A percentile compares a stretch with the other conserved stretches of the same genome.
Evolutionary conservation across 495 filamentous ascomycete genomes (phyloP).

Genomic region (Amphirosellinia nigrospora): DNA sequence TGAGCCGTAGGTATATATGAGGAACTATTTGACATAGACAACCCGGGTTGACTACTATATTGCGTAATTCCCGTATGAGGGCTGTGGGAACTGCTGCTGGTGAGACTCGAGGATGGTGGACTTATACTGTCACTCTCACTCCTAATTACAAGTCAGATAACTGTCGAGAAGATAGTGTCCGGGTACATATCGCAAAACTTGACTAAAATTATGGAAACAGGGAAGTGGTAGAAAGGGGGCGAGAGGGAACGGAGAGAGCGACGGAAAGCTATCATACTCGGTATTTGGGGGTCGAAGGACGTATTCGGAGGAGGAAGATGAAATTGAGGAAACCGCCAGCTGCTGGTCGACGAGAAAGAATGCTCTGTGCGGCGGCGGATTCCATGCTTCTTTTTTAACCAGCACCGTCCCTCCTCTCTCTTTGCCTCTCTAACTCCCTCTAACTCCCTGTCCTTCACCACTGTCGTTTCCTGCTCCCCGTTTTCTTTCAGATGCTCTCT

Average conservation of each 20-base stretch:
- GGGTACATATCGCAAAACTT: conserved; percentile 3
- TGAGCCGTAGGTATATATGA: conserved; percentile 54
- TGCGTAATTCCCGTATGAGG: conserved; percentile 54
- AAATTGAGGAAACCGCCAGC: conserved; percentile 37
- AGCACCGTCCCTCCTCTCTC: conserved; percentile 20
- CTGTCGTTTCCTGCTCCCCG: neutral
- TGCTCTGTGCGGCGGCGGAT: conserved; percentile 36
- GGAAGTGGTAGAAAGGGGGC: neutral
- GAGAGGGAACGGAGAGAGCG: conserved; percentile 11
- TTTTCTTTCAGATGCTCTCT: conserved; percentile 12
- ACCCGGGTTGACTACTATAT: conserved; percentile 56
- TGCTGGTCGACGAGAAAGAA: conserved; percentile 40
- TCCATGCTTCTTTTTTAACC: conserved; percentile 35
- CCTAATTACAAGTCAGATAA: conserved; percentile 54
- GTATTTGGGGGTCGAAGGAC: conserved; percentile 35
- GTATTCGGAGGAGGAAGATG: conserved; percentile 37
- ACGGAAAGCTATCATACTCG: conserved; percentile 36
- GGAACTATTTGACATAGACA: conserved; percentile 60
- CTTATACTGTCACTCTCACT: conserved; percentile 62
- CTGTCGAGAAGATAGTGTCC: conserved; percentile 32
- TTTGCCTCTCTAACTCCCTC: conserved; percentile 11
- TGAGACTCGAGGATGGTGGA: conserved; percentile 63
- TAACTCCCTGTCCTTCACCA: conserved; percentile 12
- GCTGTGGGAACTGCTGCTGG: conserved; percentile 58
- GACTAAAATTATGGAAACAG: conserved; percentile 7